Evolutionary conservation across 352 stramenopile genomes (phyloP).

Genomic region (Plasmopara halstedii): DNA sequence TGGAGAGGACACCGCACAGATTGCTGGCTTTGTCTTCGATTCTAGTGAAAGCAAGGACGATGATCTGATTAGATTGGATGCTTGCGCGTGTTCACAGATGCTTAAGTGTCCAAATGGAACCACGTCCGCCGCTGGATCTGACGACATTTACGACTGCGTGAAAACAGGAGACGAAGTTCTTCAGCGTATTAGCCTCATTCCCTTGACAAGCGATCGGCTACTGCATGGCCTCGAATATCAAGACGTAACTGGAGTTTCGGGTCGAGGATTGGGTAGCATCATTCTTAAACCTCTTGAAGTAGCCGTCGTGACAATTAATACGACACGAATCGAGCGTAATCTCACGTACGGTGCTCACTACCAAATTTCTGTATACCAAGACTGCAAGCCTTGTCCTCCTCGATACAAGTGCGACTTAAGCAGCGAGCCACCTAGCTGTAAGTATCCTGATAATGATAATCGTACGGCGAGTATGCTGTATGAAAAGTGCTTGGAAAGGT

Average conservation of each 20-base stretch:
- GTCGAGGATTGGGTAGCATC: conserved; percentile 51
- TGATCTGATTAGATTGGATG: conserved; percentile 76
- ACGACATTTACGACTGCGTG: conserved; percentile 84
- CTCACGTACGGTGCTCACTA: conserved; percentile 96
- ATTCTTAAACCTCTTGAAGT: conserved; percentile 86
- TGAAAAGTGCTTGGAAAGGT: conserved; percentile 34
- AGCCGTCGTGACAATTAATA: conserved; percentile 90
- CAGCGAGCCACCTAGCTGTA: conserved; percentile 36
- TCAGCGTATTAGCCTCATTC: conserved; percentile 77
- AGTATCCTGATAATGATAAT: conserved; percentile 55
- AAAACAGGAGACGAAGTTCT: conserved; percentile 88
- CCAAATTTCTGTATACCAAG: conserved; percentile 89
- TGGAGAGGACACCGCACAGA: conserved; percentile 66
- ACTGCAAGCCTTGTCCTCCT: conserved; percentile 93
- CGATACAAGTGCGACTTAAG: conserved; percentile 84
- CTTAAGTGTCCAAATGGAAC: conserved; percentile 95
- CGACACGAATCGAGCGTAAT: conserved; percentile 84
- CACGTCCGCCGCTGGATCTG: conserved; percentile 44
- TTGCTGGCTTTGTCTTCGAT: conserved; percentile 59
- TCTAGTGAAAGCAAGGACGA: conserved; percentile 15
- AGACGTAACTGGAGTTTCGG: conserved; percentile 61
- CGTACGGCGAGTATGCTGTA: conserved; percentile 34
- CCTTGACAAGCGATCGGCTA: conserved; percentile 37
- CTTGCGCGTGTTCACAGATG: conserved; percentile 90
- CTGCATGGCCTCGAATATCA: conserved; percentile 58